A percentile compares a stretch with the other conserved stretches of the same genome.
These are phyloP conservation scores for Fusarium circinatum DNA, from an alignment of 2,329 filamentous ascomycete species.

Conservation along the genomic window DNA sequence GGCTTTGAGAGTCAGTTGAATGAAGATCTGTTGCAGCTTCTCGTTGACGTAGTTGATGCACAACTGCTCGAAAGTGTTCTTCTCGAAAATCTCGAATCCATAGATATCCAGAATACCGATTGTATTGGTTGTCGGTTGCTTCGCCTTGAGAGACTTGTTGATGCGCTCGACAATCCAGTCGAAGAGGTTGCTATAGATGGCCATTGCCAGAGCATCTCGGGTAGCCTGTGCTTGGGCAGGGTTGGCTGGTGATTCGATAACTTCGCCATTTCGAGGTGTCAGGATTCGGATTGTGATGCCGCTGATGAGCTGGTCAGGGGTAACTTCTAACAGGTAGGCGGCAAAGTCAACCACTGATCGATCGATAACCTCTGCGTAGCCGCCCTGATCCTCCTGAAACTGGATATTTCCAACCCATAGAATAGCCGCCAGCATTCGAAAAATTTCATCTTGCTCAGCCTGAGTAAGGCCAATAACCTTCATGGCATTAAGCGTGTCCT, in stretches of 20 bases:
- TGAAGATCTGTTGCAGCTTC: slow-evolving; percentile 99
- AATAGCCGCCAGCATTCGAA: slow-evolving; percentile 91
- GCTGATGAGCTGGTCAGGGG: slow-evolving; percentile 81
- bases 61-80: slow-evolving; percentile 98
- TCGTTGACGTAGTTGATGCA: slow-evolving; percentile 99
- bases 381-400: slow-evolving; percentile 88
- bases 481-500: slow-evolving; percentile 94
- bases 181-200: slow-evolving; percentile 97
- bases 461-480: slow-evolving; percentile 89
- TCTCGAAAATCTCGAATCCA: slow-evolving; percentile 98
- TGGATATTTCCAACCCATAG: slow-evolving; percentile 95
- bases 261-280: slow-evolving; percentile 71
- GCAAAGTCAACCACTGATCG: slow-evolving; percentile 94
- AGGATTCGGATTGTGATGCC: slow-evolving; percentile 91
- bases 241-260: slow-evolving; percentile 83
- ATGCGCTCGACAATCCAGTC: slow-evolving; percentile 97
- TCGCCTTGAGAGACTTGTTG: slow-evolving; percentile 86
- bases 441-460: slow-evolving; percentile 93
- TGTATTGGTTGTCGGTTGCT: slow-evolving; percentile 79
- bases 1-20: slow-evolving; percentile 93
- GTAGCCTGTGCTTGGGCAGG: slow-evolving; percentile 86
- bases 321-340: slow-evolving; percentile 91
- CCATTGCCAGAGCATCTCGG: slow-evolving; percentile 90
- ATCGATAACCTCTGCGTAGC: slow-evolving; percentile 87
- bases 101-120: slow-evolving; percentile 99